Percentiles rank a stretch among this genome's conserved stretches.
These are phyloP conservation scores for Zygotorulaspora chibaensis DNA, from an alignment of 805 yeast genomes.

Conservation along the genomic window DNA sequence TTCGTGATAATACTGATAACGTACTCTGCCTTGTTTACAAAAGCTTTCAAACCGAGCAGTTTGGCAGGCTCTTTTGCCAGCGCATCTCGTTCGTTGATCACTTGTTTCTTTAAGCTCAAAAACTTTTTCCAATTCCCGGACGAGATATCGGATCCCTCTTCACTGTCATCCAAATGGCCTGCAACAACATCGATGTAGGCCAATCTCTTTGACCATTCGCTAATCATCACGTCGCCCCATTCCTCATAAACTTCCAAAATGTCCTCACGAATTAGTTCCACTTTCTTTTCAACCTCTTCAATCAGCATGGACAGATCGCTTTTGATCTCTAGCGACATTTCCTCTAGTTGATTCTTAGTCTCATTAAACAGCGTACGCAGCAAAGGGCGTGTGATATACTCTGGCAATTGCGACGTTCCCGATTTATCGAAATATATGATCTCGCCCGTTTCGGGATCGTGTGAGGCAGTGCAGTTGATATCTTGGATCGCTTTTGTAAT, in stretches of 20 bases:
- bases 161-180: constrained; percentile 15
- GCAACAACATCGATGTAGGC: constrained; percentile 38
- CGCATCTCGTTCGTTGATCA: constrained; percentile 53
- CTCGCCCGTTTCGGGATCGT: constrained; percentile 33
- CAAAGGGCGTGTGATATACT: constrained; percentile 44
- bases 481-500: constrained; percentile 36
- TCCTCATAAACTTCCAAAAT: constrained; percentile 68
- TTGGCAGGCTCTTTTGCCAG: constrained; percentile 38
- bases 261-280: constrained; percentile 38
- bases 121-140: constrained; percentile 61
- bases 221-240: constrained; percentile 63
- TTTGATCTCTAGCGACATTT: constrained; percentile 34
- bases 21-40: constrained; percentile 35
- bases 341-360: constrained; percentile 31
- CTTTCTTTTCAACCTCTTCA: constrained; percentile 34
- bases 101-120: constrained; percentile 49
- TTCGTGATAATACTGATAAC: constrained; percentile 47
- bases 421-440: constrained; percentile 34
- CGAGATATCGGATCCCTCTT: constrained; percentile 32
- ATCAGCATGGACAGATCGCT: constrained; percentile 31
- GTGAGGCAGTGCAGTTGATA: constrained; percentile 36
- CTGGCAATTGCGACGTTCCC: constrained; percentile 35
- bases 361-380: constrained; percentile 42
- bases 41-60: constrained; percentile 29
- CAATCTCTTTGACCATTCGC: constrained; percentile 59